Base-by-base conservation (phyloP, 2,329 filamentous ascomycete genomes). In the Eutypella sp. region DNA sequence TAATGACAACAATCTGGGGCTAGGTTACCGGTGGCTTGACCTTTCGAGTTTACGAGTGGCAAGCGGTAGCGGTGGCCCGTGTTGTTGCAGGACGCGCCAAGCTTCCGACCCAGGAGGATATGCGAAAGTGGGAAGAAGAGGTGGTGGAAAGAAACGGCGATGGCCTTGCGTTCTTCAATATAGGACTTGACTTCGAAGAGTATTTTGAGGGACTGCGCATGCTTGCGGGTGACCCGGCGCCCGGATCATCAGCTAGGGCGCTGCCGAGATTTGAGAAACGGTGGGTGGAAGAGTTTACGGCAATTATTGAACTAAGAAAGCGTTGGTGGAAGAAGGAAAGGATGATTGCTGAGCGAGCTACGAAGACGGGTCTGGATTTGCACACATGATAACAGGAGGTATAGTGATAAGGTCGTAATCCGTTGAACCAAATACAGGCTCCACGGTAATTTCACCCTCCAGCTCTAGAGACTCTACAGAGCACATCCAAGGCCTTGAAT, bases 81-180 rank as follows among this genome's bases (percentile, higher is more conserved):
- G 73, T 88, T 0, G 87, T 81, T 70, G 76, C 84, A 0, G 79
- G 78, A 0, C 73, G 83, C 0, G 65, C 89, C 0, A 42, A 57
- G 0, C 64, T 88, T 1, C 85, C 86, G 1, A 57, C 71, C 0
- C 55, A 60, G 1, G 47, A 57, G 0, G 74, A 76, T 20, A 89
- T 89, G 85, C 58, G 70, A 22, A 57, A 57, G 0, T 88, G 84
- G 84, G 82, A 88, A 55, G 58, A 62, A 1, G 42, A 57, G 0
- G 70, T 75, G 23, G 79, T 84, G 71, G 56, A 25, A 2, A 33
- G 42, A 29, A 40, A 40, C 18, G 47, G 42, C n/a, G 42, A 48
- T 19, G 40, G 47, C 18, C 16, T 42, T 3, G 10, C 27, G 4
- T 42, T 42, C 40, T 42, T 31, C 25, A 31, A 42, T 9, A 42